Conservation (phyloP, 208 protist genomes). For the Crithidia thermophila region DNA sequence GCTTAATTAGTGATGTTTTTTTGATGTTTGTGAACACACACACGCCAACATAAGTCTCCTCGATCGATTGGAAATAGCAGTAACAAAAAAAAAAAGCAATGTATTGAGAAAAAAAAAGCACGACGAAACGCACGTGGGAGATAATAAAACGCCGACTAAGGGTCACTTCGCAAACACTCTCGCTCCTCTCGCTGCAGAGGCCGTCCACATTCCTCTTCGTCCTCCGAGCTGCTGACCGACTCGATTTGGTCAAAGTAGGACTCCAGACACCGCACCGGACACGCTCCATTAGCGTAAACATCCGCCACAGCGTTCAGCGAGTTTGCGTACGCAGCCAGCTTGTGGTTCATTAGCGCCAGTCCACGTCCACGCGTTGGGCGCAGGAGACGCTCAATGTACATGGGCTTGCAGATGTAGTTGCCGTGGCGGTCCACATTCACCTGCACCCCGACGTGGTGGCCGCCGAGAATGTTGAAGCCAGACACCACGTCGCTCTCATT, state of each 20-base stretch:
- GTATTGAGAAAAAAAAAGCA: too few species aligned
- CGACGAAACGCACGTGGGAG: too few species aligned
- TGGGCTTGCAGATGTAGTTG: constrained; percentile 82
- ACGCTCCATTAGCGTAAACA: constrained; percentile 30
- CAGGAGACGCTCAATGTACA: constrained; percentile 78
- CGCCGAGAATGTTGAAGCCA: constrained; percentile 53
- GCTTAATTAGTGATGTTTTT: too few species aligned
- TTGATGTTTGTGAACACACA: too few species aligned
- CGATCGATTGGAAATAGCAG: too few species aligned
- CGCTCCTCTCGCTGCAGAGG: background rate
- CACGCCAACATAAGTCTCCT: too few species aligned
- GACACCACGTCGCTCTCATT: constrained; percentile 88
- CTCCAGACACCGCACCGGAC: constrained; percentile 43
- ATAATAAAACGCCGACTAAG: too few species aligned
- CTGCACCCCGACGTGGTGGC: constrained; percentile 76
- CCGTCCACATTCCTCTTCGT: background rate
- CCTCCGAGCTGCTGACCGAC: constrained; percentile 19
- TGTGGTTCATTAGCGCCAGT: constrained; percentile 53
- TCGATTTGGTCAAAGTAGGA: constrained; percentile 35
- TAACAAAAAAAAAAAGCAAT: too few species aligned
- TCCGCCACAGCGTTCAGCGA: constrained; percentile 73
- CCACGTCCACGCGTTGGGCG: constrained; percentile 54
- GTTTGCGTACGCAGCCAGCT: constrained; percentile 54
- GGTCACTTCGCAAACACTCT: too few species aligned
- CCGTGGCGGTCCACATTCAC: constrained; percentile 80